Evolutionary conservation across 2,329 filamentous ascomycete species (phyloP).

Genomic region (Cordyceps cateniannulata): DNA sequence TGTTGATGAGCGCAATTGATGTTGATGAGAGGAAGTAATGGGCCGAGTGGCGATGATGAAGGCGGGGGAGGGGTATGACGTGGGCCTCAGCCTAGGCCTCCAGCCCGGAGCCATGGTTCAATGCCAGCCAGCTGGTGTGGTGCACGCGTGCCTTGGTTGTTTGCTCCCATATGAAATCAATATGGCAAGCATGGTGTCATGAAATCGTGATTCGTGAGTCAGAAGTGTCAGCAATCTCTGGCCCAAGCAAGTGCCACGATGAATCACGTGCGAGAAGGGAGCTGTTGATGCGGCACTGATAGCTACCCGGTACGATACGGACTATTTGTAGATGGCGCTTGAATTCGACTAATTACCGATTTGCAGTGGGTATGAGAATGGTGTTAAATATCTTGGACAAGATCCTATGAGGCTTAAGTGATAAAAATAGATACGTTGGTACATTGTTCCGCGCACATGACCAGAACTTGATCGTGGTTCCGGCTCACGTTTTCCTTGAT

Average conservation of each 20-base stretch:
- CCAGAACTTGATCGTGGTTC: too few relatives aligned
- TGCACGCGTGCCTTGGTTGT: not conserved
- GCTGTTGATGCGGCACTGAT: not conserved
- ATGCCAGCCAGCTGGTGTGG: not conserved
- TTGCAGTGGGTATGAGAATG: too few relatives aligned
- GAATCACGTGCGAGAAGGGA: not conserved
- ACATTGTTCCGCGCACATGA: too few relatives aligned
- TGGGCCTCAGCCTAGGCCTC: not conserved
- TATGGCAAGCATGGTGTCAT: not conserved
- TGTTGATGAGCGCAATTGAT: not conserved
- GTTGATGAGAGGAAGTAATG: not conserved
- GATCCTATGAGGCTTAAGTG: too few relatives aligned
- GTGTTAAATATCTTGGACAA: too few relatives aligned
- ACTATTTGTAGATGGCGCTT: not conserved
- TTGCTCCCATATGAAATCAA: not conserved
- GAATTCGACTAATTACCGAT: too few relatives aligned
- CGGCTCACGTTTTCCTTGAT: too few relatives aligned
- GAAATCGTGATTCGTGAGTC: not conserved
- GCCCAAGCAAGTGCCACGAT: not conserved
- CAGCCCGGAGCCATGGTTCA: not conserved
- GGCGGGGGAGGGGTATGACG: constrained; percentile 13
- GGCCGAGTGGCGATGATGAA: constrained; percentile 9
- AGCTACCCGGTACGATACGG: not conserved
- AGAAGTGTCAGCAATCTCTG: not conserved
- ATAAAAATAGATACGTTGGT: too few relatives aligned